These are phyloP conservation scores for Petunia hybrid DNA, from an alignment of 305 asterid genomes.

Conservation along the genomic window DNA sequence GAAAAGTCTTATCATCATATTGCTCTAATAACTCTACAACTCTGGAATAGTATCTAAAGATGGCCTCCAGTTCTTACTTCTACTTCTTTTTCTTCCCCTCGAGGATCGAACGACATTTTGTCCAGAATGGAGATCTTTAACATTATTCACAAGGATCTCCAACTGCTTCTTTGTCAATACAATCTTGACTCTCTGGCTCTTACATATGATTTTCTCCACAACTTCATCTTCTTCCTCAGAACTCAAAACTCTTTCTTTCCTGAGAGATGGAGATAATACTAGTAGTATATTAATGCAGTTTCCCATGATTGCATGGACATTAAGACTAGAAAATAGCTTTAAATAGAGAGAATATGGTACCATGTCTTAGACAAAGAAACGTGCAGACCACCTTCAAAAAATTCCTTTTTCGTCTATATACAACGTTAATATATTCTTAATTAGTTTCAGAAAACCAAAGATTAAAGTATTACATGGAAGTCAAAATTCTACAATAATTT, in stretches of 20 bases:
- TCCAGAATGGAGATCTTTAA: constrained; percentile 44
- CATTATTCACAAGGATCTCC: constrained; percentile 46
- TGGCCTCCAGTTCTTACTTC: constrained; percentile 40
- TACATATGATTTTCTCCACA: constrained; percentile 8
- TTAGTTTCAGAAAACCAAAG: constrained; percentile 3
- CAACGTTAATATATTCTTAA: background rate
- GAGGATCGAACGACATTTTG: constrained; percentile 32
- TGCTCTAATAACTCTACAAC: constrained; percentile 29
- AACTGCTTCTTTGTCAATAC: constrained; percentile 62
- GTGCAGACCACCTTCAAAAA: constrained; percentile 19
- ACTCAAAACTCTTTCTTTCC: constrained; percentile 12
- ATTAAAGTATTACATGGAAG: constrained; percentile 10
- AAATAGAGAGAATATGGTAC: background rate
- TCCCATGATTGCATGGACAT: constrained; percentile 39
- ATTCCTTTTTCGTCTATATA: constrained; percentile 12
- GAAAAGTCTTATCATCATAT: background rate
- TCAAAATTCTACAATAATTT: background rate
- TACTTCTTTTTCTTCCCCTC: background rate
- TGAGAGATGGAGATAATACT: constrained; percentile 28
- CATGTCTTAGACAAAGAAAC: constrained; percentile 25
- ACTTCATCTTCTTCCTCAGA: constrained; percentile 35
- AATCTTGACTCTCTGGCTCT: constrained; percentile 57
- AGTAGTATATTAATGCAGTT: constrained; percentile 34
- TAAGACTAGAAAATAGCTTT: constrained; percentile 8
- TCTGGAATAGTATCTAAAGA: constrained; percentile 46